phyloP scores from a whole-genome alignment of 2,329 filamentous ascomycete species.

The Paracamarosporium sp. region DNA sequence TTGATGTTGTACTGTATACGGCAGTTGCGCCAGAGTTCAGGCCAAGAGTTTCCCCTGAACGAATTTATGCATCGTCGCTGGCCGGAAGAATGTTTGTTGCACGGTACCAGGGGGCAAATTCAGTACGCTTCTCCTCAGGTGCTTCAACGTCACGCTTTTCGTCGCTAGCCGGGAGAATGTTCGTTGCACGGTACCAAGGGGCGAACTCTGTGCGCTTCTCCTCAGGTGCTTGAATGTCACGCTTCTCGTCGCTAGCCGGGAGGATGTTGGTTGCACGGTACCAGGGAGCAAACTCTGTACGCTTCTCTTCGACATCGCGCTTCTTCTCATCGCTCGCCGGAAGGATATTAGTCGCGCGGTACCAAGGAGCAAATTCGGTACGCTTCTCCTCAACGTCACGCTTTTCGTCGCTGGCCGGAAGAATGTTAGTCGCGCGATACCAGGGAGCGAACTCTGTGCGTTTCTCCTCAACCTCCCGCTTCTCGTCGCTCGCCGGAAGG shows the following conservation, averaged over 20 bases:
- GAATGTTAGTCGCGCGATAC: slow-evolving; percentile 3
- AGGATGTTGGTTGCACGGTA: slow-evolving; percentile 6
- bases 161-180: slow-evolving; percentile 4
- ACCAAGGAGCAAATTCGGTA: neutral
- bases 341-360: slow-evolving; percentile 3
- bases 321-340: slow-evolving; percentile 1
- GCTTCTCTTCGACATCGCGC: slow-evolving; percentile 1
- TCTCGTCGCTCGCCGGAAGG: neutral
- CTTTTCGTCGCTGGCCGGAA: slow-evolving; percentile 3
- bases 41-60: neutral
- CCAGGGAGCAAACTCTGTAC: neutral
- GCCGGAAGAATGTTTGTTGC: slow-evolving; percentile 2
- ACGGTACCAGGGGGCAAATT: slow-evolving; percentile 1
- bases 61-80: neutral
- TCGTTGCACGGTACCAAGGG: slow-evolving; percentile 5
- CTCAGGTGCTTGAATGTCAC: neutral
- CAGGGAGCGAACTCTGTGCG: neutral
- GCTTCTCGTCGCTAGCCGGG: slow-evolving; percentile 6
- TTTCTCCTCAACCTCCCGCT: slow-evolving; percentile 1
- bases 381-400: slow-evolving; percentile 1
- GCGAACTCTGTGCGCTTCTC: slow-evolving; percentile 1
- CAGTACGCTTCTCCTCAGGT: neutral
- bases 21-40: neutral
- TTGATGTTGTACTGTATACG: neutral
- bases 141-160: slow-evolving; percentile 1